Base-by-base conservation (phyloP, 2,329 filamentous ascomycete genomes). In the Penicillium sp. region DNA sequence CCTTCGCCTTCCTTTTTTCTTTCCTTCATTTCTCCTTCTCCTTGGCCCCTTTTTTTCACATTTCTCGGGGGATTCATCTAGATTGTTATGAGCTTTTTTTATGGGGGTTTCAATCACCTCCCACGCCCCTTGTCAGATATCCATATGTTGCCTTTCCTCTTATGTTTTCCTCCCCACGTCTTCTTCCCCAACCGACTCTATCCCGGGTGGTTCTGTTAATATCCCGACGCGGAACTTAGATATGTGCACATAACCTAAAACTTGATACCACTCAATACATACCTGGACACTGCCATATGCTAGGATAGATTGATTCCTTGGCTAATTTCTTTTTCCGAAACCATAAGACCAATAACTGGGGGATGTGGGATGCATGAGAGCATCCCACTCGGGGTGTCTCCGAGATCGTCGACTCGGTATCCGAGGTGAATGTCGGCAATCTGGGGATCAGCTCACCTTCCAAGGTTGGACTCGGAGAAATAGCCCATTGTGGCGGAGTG, bases 381-480 rank as follows among this genome's bases (percentile, higher is more conserved):
- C 40, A 43, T 43, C 42, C 42, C 28, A 45, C 42, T 45, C 42
- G 42, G 42, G 16, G 42, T 8, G 18, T 14, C 16, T 45, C 42
- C 42, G 42, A 45, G 42, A 45, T 45, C 10, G 1, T 45, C 6
- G 11, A 33, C 2, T 19, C 10, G 9, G 26, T 45, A 29, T 31
- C 42, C 24, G 42, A 45, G 42, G 42, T 45, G 16, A 24, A 24
- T 3, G 3, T 16, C 42, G 42, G 28, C 21, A 19, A n/a, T 29
- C 11, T 31, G 14, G 13, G n/a, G 42, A 42, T 42, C 21, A 24
- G 40, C 40, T 14, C 26, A 28, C 40, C 3, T 21, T n/a, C n/a
- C n/a, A n/a, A n/a, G n/a, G n/a, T n/a, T 60, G 36, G 68, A 69
- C 4, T 51, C 28, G 36, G 70, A 66, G 43, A 69, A 72, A 23